phyloP scores from a whole-genome alignment of 306 rosid genomes.

The Rubus parviflorus region DNA sequence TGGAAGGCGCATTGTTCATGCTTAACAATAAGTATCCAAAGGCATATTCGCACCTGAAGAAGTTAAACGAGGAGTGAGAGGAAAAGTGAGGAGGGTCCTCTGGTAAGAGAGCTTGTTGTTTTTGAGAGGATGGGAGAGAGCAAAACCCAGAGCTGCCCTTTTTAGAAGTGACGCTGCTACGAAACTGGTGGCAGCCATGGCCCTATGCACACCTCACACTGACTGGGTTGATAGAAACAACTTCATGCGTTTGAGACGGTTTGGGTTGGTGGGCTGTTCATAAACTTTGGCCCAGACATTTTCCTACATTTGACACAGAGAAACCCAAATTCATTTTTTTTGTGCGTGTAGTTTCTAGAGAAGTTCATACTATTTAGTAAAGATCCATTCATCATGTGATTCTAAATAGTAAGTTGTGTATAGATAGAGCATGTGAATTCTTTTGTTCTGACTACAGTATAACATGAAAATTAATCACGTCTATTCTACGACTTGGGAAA shows the following conservation, averaged over 20 bases:
- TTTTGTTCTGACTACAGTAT: no score
- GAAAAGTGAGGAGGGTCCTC: conserved; percentile 35
- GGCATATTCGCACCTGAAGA: conserved; percentile 51
- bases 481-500: no score
- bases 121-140: conserved; percentile 30
- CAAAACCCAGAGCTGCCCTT: conserved; percentile 39
- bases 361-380: no score
- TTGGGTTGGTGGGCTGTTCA: not conserved
- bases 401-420: no score
- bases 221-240: not conserved
- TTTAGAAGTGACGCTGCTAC: conserved; percentile 42
- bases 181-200: conserved; percentile 65
- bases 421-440: no score
- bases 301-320: no score
- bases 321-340: no score
- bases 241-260: not conserved
- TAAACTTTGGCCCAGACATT: not conserved
- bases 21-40: not conserved
- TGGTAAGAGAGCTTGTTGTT: conserved; percentile 37
- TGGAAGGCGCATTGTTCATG: not conserved
- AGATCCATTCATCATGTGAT: no score
- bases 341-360: no score
- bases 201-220: not conserved
- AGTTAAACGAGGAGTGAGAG: conserved; percentile 40
- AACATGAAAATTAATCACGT: no score